A percentile compares a stretch with the other conserved stretches of the same genome.
phyloP scores from a whole-genome alignment of 2,329 filamentous ascomycete species.

The Sarocladium oryzae region DNA sequence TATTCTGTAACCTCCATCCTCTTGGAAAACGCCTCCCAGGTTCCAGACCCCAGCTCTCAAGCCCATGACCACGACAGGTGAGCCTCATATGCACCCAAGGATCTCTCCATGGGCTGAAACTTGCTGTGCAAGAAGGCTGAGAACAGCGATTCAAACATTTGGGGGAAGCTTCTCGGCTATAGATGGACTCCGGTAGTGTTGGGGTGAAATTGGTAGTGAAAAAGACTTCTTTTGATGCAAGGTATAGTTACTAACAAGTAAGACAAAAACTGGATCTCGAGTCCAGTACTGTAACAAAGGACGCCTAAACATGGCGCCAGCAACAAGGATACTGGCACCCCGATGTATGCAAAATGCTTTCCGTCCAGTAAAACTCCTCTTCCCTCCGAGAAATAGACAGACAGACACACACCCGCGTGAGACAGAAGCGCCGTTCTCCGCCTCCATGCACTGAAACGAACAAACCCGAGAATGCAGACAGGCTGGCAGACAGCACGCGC shows the following conservation, averaged over 20 bases:
- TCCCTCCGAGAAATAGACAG: neutral
- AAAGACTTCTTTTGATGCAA: too few species aligned
- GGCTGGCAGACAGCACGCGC: neutral
- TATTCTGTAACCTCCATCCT: too few species aligned
- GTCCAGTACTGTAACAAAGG: neutral
- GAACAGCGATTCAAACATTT: too few species aligned
- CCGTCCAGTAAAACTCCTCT: neutral
- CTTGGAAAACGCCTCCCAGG: neutral
- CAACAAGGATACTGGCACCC: neutral
- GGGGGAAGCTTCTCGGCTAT: neutral
- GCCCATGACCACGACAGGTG: neutral
- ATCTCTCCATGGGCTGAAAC: neutral
- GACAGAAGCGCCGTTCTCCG: slow-evolving; percentile 3
- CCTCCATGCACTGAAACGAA: neutral
- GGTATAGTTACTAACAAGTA: neutral
- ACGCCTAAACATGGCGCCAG: slow-evolving; percentile 4
- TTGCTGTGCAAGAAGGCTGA: too few species aligned
- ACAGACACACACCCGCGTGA: neutral
- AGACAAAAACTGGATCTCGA: too few species aligned
- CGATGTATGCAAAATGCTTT: slow-evolving; percentile 3
- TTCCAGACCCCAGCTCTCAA: neutral
- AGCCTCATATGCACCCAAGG: neutral
- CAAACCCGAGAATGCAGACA: neutral
- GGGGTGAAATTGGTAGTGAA: too few species aligned
- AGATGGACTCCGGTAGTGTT: too few species aligned